phyloP scores from a whole-genome alignment of 441 rosid genomes.

The Theobroma grandiflorum region DNA sequence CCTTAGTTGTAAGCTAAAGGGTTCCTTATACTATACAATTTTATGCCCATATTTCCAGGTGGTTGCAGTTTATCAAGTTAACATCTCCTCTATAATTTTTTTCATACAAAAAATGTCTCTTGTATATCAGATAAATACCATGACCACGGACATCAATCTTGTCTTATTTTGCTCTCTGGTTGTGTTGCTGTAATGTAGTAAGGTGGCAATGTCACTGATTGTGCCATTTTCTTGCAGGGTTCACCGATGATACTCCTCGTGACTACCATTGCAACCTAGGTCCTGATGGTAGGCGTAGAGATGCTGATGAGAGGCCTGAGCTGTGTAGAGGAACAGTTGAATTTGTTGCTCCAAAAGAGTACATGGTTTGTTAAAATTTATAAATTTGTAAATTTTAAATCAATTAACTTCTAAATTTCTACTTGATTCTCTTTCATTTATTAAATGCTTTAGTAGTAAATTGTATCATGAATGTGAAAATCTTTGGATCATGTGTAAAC shows the following conservation, averaged over 20 bases:
- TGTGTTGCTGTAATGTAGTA: constrained; percentile 17
- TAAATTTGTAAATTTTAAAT: constrained; percentile 8
- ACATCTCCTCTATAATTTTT: constrained; percentile 13
- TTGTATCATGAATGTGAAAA: not conserved
- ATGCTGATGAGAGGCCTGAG: constrained; percentile 98
- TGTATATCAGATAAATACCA: not conserved
- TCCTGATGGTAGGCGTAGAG: constrained; percentile 98
- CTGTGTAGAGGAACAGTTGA: constrained; percentile 94
- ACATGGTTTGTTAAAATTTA: constrained; percentile 65
- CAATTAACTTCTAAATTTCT: not conserved
- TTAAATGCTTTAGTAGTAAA: constrained; percentile 10
- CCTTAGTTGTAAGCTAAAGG: constrained; percentile 8
- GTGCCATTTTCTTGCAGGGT: constrained; percentile 57
- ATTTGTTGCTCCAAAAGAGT: constrained; percentile 89
- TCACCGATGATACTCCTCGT: constrained; percentile 89
- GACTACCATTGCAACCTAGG: constrained; percentile 97
- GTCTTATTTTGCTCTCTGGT: constrained; percentile 18
- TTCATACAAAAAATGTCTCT: constrained; percentile 8
- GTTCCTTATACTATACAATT: not conserved
- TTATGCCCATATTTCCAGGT: not conserved
- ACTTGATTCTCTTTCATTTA: not conserved
- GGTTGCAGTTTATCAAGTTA: constrained; percentile 6
- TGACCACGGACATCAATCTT: not conserved
- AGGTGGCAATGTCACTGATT: constrained; percentile 29
- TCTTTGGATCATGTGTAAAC: not conserved